These are phyloP conservation scores for Clonostachys byssicola DNA, from an alignment of 2,329 filamentous ascomycete species.

Conservation along the genomic window DNA sequence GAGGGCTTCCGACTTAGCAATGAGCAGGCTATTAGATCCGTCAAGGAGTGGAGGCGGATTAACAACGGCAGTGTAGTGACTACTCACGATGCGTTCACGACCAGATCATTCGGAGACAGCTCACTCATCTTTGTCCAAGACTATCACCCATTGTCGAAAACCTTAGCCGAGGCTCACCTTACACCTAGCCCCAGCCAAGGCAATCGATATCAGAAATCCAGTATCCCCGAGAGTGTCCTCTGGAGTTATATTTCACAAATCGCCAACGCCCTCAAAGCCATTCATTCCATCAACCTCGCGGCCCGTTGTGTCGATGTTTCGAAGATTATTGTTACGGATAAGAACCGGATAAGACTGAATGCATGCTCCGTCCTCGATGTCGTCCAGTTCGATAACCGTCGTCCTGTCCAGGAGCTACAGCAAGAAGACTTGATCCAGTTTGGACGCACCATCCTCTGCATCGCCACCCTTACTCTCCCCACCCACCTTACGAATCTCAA, in stretches of 20 bases:
- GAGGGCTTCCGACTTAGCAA: conserved; percentile 88
- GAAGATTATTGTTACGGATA: conserved; percentile 87
- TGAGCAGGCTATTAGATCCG: conserved; percentile 80
- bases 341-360: conserved; percentile 83
- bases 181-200: conserved; percentile 23
- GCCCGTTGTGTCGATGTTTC: conserved; percentile 81
- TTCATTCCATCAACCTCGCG: conserved; percentile 77
- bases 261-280: conserved; percentile 78
- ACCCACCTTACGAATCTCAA: conserved; percentile 55
- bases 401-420: conserved; percentile 71
- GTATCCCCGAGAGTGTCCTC: conserved; percentile 67
- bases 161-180: conserved; percentile 74
- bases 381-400: conserved; percentile 71
- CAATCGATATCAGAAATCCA: conserved; percentile 39
- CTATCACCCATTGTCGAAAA: conserved; percentile 88
- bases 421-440: conserved; percentile 84
- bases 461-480: conserved; percentile 66
- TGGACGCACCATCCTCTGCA: conserved; percentile 76
- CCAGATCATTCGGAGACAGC: conserved; percentile 87
- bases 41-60: conserved; percentile 86
- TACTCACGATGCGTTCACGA: conserved; percentile 90
- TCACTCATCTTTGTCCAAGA: conserved; percentile 92
- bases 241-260: conserved; percentile 95
- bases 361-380: conserved; percentile 90
- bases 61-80: conserved; percentile 78